Conservation (phyloP, 2,329 filamentous ascomycete species). For the Bisporella sp. region DNA sequence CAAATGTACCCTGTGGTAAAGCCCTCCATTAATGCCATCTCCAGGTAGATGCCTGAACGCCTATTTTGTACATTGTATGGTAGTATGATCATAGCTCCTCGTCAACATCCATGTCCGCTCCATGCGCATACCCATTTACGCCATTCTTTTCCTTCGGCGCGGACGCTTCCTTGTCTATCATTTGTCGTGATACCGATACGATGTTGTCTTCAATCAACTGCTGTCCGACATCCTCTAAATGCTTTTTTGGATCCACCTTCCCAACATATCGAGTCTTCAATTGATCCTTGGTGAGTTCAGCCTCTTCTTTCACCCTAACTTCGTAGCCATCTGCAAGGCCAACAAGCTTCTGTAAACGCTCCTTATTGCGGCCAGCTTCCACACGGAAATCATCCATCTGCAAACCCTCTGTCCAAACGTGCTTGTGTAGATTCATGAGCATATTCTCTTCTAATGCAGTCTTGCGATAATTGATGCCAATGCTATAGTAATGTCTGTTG, state of each 20-base stretch:
- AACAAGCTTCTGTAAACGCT: constrained; percentile 81
- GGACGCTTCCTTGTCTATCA: constrained; percentile 99
- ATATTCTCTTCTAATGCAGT: constrained; percentile 98
- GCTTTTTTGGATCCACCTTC: constrained; percentile 99
- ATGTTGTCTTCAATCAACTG: constrained; percentile 99
- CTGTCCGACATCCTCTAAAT: constrained; percentile 93
- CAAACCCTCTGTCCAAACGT: constrained; percentile 96
- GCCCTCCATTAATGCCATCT: neutral
- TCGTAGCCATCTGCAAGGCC: constrained; percentile 91
- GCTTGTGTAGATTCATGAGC: constrained; percentile 99
- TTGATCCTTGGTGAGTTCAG: constrained; percentile 92
- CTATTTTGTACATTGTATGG: constrained; percentile 34
- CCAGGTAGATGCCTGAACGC: constrained; percentile 20
- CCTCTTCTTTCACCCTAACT: constrained; percentile 98
- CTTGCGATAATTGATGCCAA: constrained; percentile 97
- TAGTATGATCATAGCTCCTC: constrained; percentile 33
- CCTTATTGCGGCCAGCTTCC: constrained; percentile 80
- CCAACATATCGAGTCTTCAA: constrained; percentile 98
- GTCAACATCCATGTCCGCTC: constrained; percentile 25
- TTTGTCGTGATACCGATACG: constrained; percentile 93
- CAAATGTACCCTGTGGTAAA: too few species aligned
- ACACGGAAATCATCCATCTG: constrained; percentile 93
- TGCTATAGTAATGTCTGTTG: constrained; percentile 98
- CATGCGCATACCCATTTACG: constrained; percentile 35
- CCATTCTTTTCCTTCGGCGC: constrained; percentile 65